Conservation (phyloP, 2,329 filamentous ascomycete species). For the Penicillium sp. region DNA sequence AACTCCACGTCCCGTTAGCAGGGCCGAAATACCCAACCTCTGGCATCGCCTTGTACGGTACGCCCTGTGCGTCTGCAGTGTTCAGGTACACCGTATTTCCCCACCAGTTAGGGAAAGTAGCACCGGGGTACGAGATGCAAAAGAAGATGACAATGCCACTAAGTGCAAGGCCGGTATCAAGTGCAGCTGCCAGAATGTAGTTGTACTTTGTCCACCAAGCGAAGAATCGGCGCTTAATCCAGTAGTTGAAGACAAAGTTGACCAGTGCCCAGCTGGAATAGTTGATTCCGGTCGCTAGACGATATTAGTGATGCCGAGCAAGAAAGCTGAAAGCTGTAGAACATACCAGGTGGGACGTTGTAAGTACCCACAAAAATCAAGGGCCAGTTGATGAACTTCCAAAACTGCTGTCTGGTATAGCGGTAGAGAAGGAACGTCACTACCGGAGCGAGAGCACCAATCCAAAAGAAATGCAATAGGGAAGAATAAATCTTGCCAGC, state of each 20-base stretch:
- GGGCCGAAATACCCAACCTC: constrained; percentile 33
- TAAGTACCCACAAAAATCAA: constrained; percentile 32
- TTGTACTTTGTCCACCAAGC: constrained; percentile 47
- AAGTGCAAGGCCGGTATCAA: constrained; percentile 37
- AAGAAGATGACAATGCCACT: constrained; percentile 39
- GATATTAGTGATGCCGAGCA: not conserved
- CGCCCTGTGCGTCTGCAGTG: constrained; percentile 31
- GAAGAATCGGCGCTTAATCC: constrained; percentile 55
- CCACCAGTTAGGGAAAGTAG: constrained; percentile 33
- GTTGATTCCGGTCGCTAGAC: constrained; percentile 34
- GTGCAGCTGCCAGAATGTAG: constrained; percentile 43
- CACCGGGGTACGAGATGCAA: constrained; percentile 33
- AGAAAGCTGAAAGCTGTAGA: not conserved
- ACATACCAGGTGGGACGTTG: constrained; percentile 27
- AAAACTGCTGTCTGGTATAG: constrained; percentile 31
- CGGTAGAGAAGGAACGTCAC: constrained; percentile 25
- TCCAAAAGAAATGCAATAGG: constrained; percentile 54
- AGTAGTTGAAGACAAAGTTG: constrained; percentile 73
- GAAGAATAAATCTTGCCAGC: constrained; percentile 48
- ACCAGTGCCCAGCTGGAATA: constrained; percentile 38
- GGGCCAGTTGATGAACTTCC: constrained; percentile 36
- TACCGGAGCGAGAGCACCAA: constrained; percentile 37
- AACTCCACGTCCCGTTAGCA: constrained; percentile 29
- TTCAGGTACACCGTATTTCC: constrained; percentile 34
- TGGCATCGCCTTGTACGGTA: constrained; percentile 29